phyloP scores from a whole-genome alignment of 164 flowering plant genomes.

The Nelumbo lutea region DNA sequence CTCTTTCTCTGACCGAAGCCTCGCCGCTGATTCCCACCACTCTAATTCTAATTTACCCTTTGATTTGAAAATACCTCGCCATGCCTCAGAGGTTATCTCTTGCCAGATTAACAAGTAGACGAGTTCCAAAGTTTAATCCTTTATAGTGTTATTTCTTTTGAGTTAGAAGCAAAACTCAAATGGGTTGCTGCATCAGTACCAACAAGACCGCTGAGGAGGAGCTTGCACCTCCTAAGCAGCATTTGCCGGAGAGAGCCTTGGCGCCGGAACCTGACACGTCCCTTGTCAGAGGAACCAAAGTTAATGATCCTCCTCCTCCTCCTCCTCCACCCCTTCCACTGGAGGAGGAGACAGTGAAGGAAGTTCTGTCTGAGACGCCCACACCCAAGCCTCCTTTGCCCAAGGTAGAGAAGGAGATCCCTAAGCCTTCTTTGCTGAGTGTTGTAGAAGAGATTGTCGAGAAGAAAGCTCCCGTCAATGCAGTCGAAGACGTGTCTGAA shows the following conservation, averaged over 20 bases:
- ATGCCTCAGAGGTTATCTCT: too few relatives aligned
- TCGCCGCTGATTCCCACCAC: too few relatives aligned
- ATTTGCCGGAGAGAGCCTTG: neutral
- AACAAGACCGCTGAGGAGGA: neutral
- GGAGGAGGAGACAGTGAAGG: constrained; percentile 65
- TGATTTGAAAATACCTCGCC: too few relatives aligned
- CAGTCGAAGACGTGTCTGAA: constrained; percentile 26
- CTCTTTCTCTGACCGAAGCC: too few relatives aligned
- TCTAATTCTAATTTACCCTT: too few relatives aligned
- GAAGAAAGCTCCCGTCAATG: neutral
- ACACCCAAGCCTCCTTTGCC: constrained; percentile 5
- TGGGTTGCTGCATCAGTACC: constrained; percentile 1
- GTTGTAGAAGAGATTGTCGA: constrained; percentile 5
- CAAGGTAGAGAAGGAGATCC: neutral
- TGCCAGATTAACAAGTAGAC: too few relatives aligned
- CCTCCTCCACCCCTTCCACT: neutral
- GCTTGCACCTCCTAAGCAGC: neutral
- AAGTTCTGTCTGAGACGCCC: constrained; percentile 60
- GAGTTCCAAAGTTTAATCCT: too few relatives aligned
- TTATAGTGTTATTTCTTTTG: too few relatives aligned
- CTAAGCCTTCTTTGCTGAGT: neutral
- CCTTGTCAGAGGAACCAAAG: too few relatives aligned
- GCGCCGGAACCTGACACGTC: too few relatives aligned
- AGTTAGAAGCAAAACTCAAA: neutral
- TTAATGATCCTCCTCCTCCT: neutral